phyloP scores from a whole-genome alignment of 371 early-diverging fungal species.

The Haplosporangium sp. region DNA sequence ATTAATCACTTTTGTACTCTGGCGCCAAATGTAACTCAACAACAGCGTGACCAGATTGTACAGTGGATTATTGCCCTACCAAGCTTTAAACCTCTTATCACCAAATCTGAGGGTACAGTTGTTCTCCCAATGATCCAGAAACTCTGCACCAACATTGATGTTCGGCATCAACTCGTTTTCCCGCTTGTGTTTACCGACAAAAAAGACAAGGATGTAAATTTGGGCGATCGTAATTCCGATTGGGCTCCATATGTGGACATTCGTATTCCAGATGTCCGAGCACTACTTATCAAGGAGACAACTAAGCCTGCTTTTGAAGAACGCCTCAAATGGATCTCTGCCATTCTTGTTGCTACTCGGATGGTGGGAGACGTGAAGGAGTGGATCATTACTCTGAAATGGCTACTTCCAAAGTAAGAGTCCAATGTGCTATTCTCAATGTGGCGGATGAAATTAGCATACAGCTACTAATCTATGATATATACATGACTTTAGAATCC shows the following conservation, averaged over 20 bases:
- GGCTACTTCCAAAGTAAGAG: constrained; percentile 51
- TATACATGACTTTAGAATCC: constrained; percentile 28
- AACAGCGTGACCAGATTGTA: constrained; percentile 33
- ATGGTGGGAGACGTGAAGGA: constrained; percentile 20
- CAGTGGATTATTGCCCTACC: constrained; percentile 21
- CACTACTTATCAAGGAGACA: constrained; percentile 32
- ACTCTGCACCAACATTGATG: constrained; percentile 31
- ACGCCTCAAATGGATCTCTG: constrained; percentile 46
- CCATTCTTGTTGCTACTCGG: constrained; percentile 36
- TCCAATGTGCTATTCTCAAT: not conserved
- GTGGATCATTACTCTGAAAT: constrained; percentile 47
- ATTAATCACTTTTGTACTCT: constrained; percentile 23
- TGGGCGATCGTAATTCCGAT: constrained; percentile 21
- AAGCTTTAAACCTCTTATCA: constrained; percentile 23
- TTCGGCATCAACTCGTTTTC: constrained; percentile 36
- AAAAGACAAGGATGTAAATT: constrained; percentile 26
- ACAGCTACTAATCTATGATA: not conserved
- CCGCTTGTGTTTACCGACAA: constrained; percentile 43
- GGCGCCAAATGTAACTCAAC: constrained; percentile 14
- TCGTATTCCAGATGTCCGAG: constrained; percentile 33
- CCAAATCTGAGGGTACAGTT: constrained; percentile 3
- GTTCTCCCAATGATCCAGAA: constrained; percentile 14
- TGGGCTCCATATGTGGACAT: constrained; percentile 52
- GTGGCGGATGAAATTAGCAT: not conserved
- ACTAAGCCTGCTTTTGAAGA: constrained; percentile 51